A percentile compares a stretch with the other conserved stretches of the same genome.
Conservation (phyloP, 1,139 yeast genomes). For the Barnettozyma hawaiiensis region DNA sequence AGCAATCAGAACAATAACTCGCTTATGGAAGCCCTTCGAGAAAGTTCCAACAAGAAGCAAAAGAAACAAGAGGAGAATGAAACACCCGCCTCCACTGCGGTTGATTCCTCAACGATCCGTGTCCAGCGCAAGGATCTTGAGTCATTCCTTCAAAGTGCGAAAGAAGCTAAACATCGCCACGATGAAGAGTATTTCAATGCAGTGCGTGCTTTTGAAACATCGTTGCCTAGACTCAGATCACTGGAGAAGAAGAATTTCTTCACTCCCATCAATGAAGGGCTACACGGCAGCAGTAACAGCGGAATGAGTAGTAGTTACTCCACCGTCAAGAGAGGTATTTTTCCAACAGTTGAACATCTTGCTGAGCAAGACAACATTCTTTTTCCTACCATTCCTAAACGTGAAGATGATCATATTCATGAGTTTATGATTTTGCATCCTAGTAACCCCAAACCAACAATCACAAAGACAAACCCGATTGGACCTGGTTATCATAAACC, state of each 20-base stretch:
- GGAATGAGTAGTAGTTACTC: too few species aligned
- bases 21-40: slow-evolving; percentile 5
- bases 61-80: neutral
- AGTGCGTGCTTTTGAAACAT: slow-evolving; percentile 47
- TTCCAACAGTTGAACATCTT: slow-evolving; percentile 9
- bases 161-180: slow-evolving; percentile 33
- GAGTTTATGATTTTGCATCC: slow-evolving; percentile 45
- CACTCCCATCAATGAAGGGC: slow-evolving; percentile 34
- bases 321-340: slow-evolving; percentile 9
- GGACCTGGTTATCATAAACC: slow-evolving; percentile 34
- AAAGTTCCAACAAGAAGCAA: neutral
- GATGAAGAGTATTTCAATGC: slow-evolving; percentile 45
- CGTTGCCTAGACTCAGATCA: slow-evolving; percentile 38
- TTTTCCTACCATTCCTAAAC: slow-evolving; percentile 16
- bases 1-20: slow-evolving; percentile 4
- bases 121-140: slow-evolving; percentile 26
- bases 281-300: slow-evolving; percentile 10
- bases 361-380: slow-evolving; percentile 13
- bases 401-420: slow-evolving; percentile 16
- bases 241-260: slow-evolving; percentile 46
- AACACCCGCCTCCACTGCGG: neutral
- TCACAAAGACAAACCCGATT: slow-evolving; percentile 38
- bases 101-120: neutral
- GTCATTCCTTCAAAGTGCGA: slow-evolving; percentile 40
- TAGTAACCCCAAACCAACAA: slow-evolving; percentile 32